Evolutionary conservation across 352 stramenopile species (phyloP).

Genomic region (Blastocystis sp.): DNA sequence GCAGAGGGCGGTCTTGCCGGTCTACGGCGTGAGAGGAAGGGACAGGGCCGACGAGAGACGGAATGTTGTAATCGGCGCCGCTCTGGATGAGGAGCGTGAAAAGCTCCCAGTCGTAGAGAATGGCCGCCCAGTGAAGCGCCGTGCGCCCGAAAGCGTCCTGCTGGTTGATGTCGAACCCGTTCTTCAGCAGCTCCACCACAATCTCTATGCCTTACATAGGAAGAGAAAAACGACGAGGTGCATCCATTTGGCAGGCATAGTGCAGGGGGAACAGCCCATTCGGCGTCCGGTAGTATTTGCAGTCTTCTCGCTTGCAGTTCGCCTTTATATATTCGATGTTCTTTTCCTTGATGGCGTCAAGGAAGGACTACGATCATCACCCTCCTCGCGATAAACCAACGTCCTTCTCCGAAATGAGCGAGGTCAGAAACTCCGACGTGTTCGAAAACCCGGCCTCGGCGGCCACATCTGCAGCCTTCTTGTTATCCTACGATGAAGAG

Average conservation of each 20-base stretch:
- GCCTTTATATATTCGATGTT: conserved; percentile 49
- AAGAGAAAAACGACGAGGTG: background rate
- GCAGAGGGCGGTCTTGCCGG: conserved; percentile 42
- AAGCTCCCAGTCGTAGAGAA: conserved; percentile 52
- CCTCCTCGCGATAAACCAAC: background rate
- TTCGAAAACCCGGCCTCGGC: conserved; percentile 53
- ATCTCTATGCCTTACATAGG: background rate
- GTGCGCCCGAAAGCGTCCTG: conserved; percentile 47
- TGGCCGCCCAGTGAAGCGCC: conserved; percentile 41
- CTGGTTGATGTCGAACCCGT: conserved; percentile 54
- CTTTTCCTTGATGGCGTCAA: conserved; percentile 20
- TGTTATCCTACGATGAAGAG: conserved; percentile 39
- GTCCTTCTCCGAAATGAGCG: conserved; percentile 28
- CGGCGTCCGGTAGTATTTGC: conserved; percentile 58
- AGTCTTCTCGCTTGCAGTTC: conserved; percentile 43
- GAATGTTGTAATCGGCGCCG: conserved; percentile 18
- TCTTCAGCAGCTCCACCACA: conserved; percentile 33
- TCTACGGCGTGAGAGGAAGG: background rate
- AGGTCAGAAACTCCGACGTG: conserved; percentile 34
- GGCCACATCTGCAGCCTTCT: conserved; percentile 2
- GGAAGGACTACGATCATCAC: conserved; percentile 33
- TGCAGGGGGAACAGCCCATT: conserved; percentile 56
- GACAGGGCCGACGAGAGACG: background rate
- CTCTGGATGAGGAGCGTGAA: background rate
- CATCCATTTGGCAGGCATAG: conserved; percentile 23